Evolutionary conservation across 768 basidiomycete genomes (phyloP), one percentile per base, ranked within the genome.

Genomic region (Lactarius deliciosus): DNA sequence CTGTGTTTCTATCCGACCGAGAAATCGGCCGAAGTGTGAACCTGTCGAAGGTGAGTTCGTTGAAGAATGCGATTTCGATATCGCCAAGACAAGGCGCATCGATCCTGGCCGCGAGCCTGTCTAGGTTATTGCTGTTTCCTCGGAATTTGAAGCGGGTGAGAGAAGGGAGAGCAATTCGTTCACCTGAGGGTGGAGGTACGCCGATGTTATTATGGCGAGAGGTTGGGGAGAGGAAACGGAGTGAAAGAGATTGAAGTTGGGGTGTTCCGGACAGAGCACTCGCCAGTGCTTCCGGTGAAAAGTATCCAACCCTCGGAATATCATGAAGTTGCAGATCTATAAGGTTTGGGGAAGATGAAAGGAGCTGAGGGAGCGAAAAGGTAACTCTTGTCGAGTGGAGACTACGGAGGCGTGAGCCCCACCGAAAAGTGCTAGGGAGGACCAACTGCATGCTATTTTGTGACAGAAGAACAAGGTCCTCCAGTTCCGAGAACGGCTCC

Each of bases 21-120:
- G 50, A 53, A 53, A 53, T 16, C 50, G 50, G 50, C 50, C 50
- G 15, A 53, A n/a, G 50, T 53, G 50, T 28, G 50, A 53, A 53
- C 25, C 22, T n/a, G 13, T 53, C 25, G 25, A 22, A 22, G 25
- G 50, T 53, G 50, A 53, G 50, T 53, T 25, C 50, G 13, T 53
- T 53, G 50, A 53, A 53, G 50, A 53, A 53, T 25, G 50, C 25
- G 50, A 53, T 28, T 53, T 53, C 50, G 25, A 53, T 53, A 25
- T 53, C 50, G 5, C 13, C 25, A 15, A 53, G 50, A 15, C 2
- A 28, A 15, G 50, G 25, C 0, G 50, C 25, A 13, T 53, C 50
- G 13, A 53, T 53, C 13, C 22, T 53, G 50, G 50, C 11, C 13
- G 50, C 22, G 25, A 53, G 50, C 50, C 50, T 53, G 50, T 53